Conservation (phyloP, 805 yeast species). For the Lachancea lanzarotensis region DNA sequence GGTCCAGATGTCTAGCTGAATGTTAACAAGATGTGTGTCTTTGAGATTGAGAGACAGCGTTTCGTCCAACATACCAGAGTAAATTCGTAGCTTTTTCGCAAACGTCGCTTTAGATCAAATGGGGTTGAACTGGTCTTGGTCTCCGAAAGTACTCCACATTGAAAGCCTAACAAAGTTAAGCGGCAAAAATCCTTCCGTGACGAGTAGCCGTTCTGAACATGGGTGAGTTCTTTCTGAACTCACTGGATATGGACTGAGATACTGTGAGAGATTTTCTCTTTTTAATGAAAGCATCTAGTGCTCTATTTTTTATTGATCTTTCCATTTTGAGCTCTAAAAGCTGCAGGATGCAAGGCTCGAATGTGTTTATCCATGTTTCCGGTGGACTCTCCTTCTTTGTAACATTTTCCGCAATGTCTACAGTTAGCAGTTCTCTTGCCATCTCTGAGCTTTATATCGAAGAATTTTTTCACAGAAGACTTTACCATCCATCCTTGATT, state of each 20-base stretch:
- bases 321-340: slow-evolving; percentile 1
- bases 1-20: slow-evolving; percentile 7
- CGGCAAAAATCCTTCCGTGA: slow-evolving; percentile 3
- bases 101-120: slow-evolving; percentile 2
- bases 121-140: not conserved
- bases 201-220: slow-evolving; percentile 2
- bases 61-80: not conserved
- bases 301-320: not conserved
- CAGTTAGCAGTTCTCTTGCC: slow-evolving; percentile 2
- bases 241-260: slow-evolving; percentile 1
- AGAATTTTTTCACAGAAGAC: slow-evolving; percentile 2
- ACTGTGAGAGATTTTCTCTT: not conserved
- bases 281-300: not conserved
- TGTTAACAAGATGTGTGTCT: slow-evolving; percentile 1
- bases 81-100: not conserved
- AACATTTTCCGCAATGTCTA: slow-evolving; percentile 3
- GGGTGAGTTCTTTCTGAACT: not conserved
- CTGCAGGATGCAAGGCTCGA: slow-evolving; percentile 5
- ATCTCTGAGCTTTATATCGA: not conserved
- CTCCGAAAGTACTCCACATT: slow-evolving; percentile 1
- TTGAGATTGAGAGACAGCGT: not conserved
- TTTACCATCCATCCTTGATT: slow-evolving; percentile 6
- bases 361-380: slow-evolving; percentile 6
- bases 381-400: slow-evolving; percentile 5
- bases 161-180: slow-evolving; percentile 1